These are phyloP conservation scores for Phytophthora crassamura DNA, from an alignment of 352 stramenopile genomes.

Conservation along the genomic window DNA sequence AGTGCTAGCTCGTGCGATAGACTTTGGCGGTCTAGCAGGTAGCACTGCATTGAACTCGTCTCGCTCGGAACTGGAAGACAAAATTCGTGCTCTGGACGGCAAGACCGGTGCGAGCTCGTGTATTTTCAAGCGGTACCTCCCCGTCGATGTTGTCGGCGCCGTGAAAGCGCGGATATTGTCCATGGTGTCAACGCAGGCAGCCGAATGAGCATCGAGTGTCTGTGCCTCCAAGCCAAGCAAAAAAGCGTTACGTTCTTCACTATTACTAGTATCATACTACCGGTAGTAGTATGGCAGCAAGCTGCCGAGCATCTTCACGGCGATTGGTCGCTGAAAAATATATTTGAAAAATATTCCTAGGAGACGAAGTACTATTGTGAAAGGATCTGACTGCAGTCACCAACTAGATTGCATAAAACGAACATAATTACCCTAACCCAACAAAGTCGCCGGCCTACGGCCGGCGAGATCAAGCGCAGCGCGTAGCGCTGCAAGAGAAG, in stretches of 20 bases:
- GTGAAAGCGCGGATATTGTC: slow-evolving; percentile 4
- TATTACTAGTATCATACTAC: no score
- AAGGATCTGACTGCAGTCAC: no score
- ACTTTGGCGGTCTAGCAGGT: neutral
- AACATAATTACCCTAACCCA: no score
- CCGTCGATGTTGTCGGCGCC: neutral
- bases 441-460: no score
- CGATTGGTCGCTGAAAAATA: no score
- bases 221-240: neutral
- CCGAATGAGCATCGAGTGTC: neutral
- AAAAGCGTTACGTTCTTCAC: neutral
- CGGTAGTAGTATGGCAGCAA: no score
- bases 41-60: neutral
- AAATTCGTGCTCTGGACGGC: slow-evolving; percentile 5
- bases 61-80: slow-evolving; percentile 4
- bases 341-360: no score
- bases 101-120: slow-evolving; percentile 29
- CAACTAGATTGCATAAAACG: no score
- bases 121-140: slow-evolving; percentile 25
- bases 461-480: no score
- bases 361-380: no score
- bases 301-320: no score
- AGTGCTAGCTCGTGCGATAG: neutral
- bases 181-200: slow-evolving; percentile 9
- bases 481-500: no score